These are phyloP conservation scores for Claviceps citrina DNA, from an alignment of 2,329 filamentous ascomycete genomes.

Conservation along the genomic window DNA sequence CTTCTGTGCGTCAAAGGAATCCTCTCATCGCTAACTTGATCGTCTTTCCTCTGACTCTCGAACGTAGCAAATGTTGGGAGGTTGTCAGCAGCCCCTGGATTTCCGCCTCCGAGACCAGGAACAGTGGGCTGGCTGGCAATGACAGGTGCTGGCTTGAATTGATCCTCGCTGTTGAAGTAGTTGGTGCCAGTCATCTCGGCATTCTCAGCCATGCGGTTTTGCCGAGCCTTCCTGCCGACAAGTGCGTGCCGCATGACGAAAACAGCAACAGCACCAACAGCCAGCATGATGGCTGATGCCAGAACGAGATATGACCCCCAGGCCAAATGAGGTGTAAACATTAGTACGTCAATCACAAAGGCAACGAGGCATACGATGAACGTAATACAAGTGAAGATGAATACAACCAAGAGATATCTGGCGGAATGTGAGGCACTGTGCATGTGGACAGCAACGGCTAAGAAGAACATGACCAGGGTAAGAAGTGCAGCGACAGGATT, in stretches of 20 bases:
- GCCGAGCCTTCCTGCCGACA: slow-evolving; percentile 81
- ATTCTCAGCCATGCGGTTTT: slow-evolving; percentile 82
- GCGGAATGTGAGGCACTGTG: slow-evolving; percentile 81
- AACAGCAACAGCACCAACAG: slow-evolving; percentile 67
- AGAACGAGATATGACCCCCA: slow-evolving; percentile 94
- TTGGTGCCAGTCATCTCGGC: slow-evolving; percentile 94
- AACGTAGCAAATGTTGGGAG: slow-evolving; percentile 47
- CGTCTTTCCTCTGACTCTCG: slow-evolving; percentile 49
- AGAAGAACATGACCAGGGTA: slow-evolving; percentile 66
- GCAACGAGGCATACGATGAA: slow-evolving; percentile 71
- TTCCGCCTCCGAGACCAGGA: slow-evolving; percentile 40
- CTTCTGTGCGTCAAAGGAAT: slow-evolving; percentile 54
- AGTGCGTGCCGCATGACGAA: slow-evolving; percentile 91
- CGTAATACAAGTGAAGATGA: slow-evolving; percentile 75
- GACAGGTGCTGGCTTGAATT: slow-evolving; percentile 31
- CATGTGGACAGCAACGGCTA: slow-evolving; percentile 70
- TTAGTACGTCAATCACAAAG: slow-evolving; percentile 81
- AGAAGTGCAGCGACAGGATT: slow-evolving; percentile 82
- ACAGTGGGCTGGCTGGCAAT: slow-evolving; percentile 40
- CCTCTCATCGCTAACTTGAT: slow-evolving; percentile 50
- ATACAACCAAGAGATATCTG: slow-evolving; percentile 67
- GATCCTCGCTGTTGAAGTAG: slow-evolving; percentile 61
- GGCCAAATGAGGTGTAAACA: slow-evolving; percentile 85
- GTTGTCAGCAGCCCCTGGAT: slow-evolving; percentile 32
- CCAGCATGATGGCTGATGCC: slow-evolving; percentile 72